Conservation (phyloP, 129 eudicot species). For the Rutidosis leptorrhynchoides region DNA sequence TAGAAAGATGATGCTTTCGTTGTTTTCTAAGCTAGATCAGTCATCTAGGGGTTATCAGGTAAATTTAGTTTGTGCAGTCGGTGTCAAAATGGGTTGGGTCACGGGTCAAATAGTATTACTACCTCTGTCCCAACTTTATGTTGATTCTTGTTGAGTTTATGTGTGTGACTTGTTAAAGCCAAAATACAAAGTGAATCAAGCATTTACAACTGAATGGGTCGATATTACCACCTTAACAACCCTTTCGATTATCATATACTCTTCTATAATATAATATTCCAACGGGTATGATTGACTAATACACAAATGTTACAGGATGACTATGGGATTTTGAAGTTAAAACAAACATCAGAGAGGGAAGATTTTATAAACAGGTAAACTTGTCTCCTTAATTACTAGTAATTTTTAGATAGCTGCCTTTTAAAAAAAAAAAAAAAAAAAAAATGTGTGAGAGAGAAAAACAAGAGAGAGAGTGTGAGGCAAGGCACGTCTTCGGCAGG, state of each 20-base stretch:
- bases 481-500: no score
- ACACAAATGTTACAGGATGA: constrained; percentile 53
- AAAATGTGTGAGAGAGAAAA: no score
- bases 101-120: background rate
- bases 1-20: constrained; percentile 39
- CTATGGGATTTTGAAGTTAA: constrained; percentile 56
- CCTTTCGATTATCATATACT: background rate
- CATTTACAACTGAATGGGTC: background rate
- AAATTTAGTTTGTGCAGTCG: background rate
- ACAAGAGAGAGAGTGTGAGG: no score
- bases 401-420: no score
- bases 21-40: constrained; percentile 41
- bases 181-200: background rate
- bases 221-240: background rate
- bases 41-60: constrained; percentile 54
- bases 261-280: background rate
- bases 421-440: no score
- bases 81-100: background rate
- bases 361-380: constrained; percentile 75
- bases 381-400: no score
- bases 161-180: background rate
- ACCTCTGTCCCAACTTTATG: background rate
- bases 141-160: background rate
- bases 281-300: background rate
- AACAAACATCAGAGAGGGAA: constrained; percentile 44